Evolutionary conservation across 177 flowering plant genomes (phyloP), one percentile per base, ranked within the genome.

Genomic region (Vitis hybrid): DNA sequence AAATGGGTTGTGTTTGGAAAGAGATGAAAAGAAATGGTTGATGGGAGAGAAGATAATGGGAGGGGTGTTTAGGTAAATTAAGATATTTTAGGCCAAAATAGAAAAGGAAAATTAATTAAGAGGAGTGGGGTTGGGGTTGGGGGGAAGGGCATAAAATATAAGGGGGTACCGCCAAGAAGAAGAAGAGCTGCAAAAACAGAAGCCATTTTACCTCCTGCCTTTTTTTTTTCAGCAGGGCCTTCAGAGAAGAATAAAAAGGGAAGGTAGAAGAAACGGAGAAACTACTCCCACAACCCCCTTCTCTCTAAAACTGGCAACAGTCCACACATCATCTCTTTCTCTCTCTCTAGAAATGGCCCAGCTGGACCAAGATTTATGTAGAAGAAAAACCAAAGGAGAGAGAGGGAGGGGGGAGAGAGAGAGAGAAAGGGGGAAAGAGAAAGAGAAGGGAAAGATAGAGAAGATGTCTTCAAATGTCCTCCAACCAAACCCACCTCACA

Each of bases 401-500:
- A 53, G 51, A 15, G 18, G 10, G 14, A 52, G 58, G 31, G n/a
- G n/a, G 39, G 5, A 14, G 52, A 26, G 65, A 51, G 57, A 60
- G 60, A 60, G 33, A 72, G 51, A 62, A 49, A 56, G 26, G 63
- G 45, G 26, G 53, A 58, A 50, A 60, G 45, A 48, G 14, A 68
- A 18, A 26, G 12, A 50, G 33, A 48, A 21, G 29, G 64, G 62
- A 62, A 29, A 69, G 39, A 58, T 13, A 31, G 49, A 49, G 52
- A 48, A 65, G 71, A 51, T 67, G 68, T 70, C 74, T 77, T 77
- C 72, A 69, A 76, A 70, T 77, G 78, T 80, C 80, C 80, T 75
- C 83, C 80, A 74, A 80, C 76, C 80, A 77, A 76, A 74, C 75
- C 79, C 76, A 76, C 76, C 76, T 75, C 79, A 67, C 70, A 55